Evolutionary conservation across 192 early-diverging fungal genomes (phyloP), one percentile per base, ranked within the genome.

Genomic region (Coemansia sp.): DNA sequence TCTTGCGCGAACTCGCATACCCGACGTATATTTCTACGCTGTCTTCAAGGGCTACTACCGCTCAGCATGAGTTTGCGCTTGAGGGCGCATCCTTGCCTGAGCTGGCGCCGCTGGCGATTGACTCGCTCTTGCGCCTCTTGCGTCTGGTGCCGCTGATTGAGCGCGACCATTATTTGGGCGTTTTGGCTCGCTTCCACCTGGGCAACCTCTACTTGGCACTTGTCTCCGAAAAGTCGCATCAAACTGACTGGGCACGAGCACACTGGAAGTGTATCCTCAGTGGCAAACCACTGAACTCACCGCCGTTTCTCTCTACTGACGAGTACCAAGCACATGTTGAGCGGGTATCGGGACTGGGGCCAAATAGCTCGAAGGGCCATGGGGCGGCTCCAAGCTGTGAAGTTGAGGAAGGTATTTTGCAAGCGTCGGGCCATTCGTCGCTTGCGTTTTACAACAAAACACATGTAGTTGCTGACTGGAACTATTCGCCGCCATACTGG

Each of bases 101-200:
- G 43, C 51, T 78, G 36, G 60, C 31, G 0, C 22, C 55, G 24
- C 41, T 69, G 22, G 79, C 76, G n/a, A 54, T 31, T 0, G 74
- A 78, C 34, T 65, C 84, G 46, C 43, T 73, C 16, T 34, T 73
- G 64, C 79, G 78, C 13, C 55, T 90, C 7, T 79, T 92, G 69
- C 79, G 86, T 0, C 72, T 89, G 66, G 84, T 87, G 41, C 77
- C 84, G 13, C 65, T 86, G 67, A 88, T 92, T 46, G 76, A 86
- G 63, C 83, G 86, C 40, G 91, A 92, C 68, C 90, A 91, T 41
- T 90, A 90, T 62, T 55, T 90, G 11, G 86, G 83, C 36, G 89
- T 86, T 33, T 79, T 86, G 46, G 69, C 85, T 9, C 87, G 84
- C 22, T 91, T 88, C 77, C 84, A 89, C 68, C 70, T 86, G 49